These are phyloP conservation scores for Fragaria nilgerrensis DNA, from an alignment of 306 rosid species.

Conservation along the genomic window DNA sequence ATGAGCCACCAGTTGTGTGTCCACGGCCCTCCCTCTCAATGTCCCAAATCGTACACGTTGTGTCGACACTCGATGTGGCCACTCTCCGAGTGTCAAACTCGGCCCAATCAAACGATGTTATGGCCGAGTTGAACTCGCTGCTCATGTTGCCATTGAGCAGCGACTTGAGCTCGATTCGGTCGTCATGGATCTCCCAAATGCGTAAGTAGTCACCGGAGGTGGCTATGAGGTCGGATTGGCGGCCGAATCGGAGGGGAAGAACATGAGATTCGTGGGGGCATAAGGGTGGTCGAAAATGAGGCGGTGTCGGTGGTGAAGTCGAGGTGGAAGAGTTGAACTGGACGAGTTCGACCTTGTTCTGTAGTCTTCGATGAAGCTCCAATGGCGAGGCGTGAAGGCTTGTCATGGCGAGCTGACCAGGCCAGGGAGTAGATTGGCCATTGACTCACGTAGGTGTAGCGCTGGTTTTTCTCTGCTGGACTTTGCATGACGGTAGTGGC, in stretches of 20 bases:
- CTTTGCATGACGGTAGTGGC: constrained; percentile 35
- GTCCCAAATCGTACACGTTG: constrained; percentile 65
- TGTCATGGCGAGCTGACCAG: constrained; percentile 57
- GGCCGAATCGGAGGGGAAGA: constrained; percentile 56
- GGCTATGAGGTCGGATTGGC: constrained; percentile 51
- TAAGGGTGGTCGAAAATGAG: constrained; percentile 57
- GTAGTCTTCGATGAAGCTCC: constrained; percentile 57
- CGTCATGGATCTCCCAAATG: constrained; percentile 58
- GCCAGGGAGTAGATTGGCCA: constrained; percentile 59
- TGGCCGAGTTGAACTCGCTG: constrained; percentile 46
- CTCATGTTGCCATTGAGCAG: constrained; percentile 44
- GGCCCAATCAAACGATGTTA: constrained; percentile 65
- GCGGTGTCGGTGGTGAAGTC: constrained; percentile 45
- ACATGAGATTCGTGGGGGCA: constrained; percentile 67
- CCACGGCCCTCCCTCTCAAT: constrained; percentile 50
- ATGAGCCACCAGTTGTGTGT: constrained; percentile 65
- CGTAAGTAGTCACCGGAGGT: constrained; percentile 62
- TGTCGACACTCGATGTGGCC: constrained; percentile 56
- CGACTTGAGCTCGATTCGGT: constrained; percentile 55
- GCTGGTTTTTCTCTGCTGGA: constrained; percentile 30
- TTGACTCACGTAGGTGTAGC: constrained; percentile 44
- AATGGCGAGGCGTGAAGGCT: constrained; percentile 49
- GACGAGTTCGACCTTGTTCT: constrained; percentile 63
- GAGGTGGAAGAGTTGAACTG: constrained; percentile 44
- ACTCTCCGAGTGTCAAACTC: constrained; percentile 34